These are phyloP conservation scores for Kluyveromyces sp. DNA, from an alignment of 1,139 yeast species.

Conservation along the genomic window DNA sequence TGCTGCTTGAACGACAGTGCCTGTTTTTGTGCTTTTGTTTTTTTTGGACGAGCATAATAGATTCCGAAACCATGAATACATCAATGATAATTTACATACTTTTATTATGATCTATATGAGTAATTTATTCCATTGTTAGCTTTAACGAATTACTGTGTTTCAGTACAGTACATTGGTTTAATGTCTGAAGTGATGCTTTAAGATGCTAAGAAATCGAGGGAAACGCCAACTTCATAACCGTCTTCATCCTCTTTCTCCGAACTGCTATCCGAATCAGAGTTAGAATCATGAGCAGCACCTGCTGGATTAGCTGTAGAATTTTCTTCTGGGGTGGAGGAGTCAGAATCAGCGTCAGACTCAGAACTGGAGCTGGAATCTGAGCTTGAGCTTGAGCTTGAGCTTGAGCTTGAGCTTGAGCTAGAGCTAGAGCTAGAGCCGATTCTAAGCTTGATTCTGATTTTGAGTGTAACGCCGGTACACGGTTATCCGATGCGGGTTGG, in stretches of 20 bases:
- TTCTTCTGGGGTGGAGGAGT: constrained; percentile 3
- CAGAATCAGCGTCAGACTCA: constrained; percentile 1
- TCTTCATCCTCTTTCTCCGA: constrained; percentile 19
- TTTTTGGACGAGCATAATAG: background rate
- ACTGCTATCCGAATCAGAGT: background rate
- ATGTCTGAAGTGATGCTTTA: constrained; percentile 5
- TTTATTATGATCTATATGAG: background rate
- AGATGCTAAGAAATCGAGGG: constrained; percentile 19
- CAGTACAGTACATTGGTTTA: background rate
- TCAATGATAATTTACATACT: background rate
- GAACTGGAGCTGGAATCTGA: constrained; percentile 1
- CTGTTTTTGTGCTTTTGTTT: background rate
- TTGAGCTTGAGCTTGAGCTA: background rate
- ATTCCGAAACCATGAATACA: background rate
- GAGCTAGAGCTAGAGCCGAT: background rate
- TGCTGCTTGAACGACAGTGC: constrained; percentile 28
- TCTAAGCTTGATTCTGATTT: background rate
- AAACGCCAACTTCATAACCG: constrained; percentile 22
- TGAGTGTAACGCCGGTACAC: background rate
- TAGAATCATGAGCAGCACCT: too few species aligned
- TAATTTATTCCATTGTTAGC: too few species aligned
- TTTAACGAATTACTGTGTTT: too few species aligned
- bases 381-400: background rate
- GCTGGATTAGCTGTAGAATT: background rate
- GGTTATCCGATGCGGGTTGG: background rate